Conservation (phyloP, 2,329 filamentous ascomycete species). For the Xylaria sp. region DNA sequence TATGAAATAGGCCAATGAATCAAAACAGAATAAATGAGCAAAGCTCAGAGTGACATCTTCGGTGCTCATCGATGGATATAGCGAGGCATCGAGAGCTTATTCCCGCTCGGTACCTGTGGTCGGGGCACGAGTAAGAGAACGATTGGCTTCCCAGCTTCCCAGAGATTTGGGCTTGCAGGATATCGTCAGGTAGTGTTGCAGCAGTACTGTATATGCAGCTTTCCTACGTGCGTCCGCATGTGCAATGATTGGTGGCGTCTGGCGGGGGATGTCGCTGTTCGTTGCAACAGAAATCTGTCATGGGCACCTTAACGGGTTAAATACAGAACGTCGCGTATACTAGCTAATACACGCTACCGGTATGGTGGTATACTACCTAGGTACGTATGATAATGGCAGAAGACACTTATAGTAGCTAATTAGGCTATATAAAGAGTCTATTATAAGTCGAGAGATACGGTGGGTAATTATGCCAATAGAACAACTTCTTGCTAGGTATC, state of each 20-base stretch:
- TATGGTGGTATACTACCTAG: not conserved
- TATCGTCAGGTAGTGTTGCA: conserved; percentile 32
- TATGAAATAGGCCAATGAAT: not conserved
- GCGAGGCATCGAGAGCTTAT: conserved; percentile 14
- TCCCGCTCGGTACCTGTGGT: conserved; percentile 19
- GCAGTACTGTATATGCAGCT: conserved; percentile 23
- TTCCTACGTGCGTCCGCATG: conserved; percentile 19
- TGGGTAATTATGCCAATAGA: not conserved
- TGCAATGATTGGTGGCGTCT: conserved; percentile 24
- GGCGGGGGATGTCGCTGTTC: conserved; percentile 9
- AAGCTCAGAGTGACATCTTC: not conserved
- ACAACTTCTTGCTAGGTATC: not conserved
- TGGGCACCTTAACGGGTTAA: conserved; percentile 20
- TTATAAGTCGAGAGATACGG: not conserved
- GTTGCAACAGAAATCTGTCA: not conserved
- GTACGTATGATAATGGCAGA: not conserved
- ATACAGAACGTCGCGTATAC: conserved; percentile 19
- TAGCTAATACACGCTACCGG: not conserved
- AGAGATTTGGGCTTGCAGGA: conserved; percentile 34
- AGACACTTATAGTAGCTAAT: not conserved
- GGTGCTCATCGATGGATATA: conserved; percentile 13
- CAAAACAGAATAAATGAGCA: not conserved
- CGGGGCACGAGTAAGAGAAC: conserved; percentile 1
- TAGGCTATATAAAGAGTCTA: not conserved
- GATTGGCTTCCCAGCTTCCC: conserved; percentile 34